These are phyloP conservation scores for Penicillium rolfsii DNA, from an alignment of 2,329 filamentous ascomycete genomes.

Conservation along the genomic window DNA sequence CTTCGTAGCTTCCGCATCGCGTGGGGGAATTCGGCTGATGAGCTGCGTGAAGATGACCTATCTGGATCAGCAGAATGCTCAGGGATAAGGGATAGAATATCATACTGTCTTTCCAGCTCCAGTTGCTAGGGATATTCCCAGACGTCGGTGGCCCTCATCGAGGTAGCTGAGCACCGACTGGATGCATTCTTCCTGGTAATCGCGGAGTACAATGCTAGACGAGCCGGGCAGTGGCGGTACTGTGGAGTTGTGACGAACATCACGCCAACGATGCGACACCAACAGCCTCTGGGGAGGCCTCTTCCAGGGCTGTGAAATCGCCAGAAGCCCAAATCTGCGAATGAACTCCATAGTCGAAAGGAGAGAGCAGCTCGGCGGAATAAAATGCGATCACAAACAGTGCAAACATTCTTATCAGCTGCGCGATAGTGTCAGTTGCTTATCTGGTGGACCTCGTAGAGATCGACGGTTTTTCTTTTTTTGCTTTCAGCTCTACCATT, in stretches of 20 bases:
- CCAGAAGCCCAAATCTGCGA: slow-evolving; percentile 30
- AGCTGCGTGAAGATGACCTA: slow-evolving; percentile 95
- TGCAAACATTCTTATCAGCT: slow-evolving; percentile 41
- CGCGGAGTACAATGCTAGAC: slow-evolving; percentile 64
- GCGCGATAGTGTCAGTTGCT: slow-evolving; percentile 15
- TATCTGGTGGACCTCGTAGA: slow-evolving; percentile 16
- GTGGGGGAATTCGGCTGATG: slow-evolving; percentile 72
- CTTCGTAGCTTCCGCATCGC: slow-evolving; percentile 63
- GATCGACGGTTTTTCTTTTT: slow-evolving; percentile 19
- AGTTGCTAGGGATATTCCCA: slow-evolving; percentile 85
- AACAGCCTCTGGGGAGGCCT: slow-evolving; percentile 19
- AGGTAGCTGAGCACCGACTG: slow-evolving; percentile 74
- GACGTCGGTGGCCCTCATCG: slow-evolving; percentile 70
- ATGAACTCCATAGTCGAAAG: slow-evolving; percentile 35
- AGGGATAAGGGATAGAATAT: slow-evolving; percentile 2
- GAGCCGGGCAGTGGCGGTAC: slow-evolving; percentile 20
- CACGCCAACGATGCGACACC: slow-evolving; percentile 31
- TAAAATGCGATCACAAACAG: slow-evolving; percentile 36
- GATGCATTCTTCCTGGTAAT: slow-evolving; percentile 92
- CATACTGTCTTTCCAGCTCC: slow-evolving; percentile 84
- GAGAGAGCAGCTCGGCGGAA: slow-evolving; percentile 6
- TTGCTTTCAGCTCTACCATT: slow-evolving; percentile 3
- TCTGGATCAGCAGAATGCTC: slow-evolving; percentile 11
- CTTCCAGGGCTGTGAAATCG: slow-evolving; percentile 23
- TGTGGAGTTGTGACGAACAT: slow-evolving; percentile 31